These are phyloP conservation scores for Purpureocillium takamizusanense DNA, from an alignment of 2,329 filamentous ascomycete species.

Conservation along the genomic window DNA sequence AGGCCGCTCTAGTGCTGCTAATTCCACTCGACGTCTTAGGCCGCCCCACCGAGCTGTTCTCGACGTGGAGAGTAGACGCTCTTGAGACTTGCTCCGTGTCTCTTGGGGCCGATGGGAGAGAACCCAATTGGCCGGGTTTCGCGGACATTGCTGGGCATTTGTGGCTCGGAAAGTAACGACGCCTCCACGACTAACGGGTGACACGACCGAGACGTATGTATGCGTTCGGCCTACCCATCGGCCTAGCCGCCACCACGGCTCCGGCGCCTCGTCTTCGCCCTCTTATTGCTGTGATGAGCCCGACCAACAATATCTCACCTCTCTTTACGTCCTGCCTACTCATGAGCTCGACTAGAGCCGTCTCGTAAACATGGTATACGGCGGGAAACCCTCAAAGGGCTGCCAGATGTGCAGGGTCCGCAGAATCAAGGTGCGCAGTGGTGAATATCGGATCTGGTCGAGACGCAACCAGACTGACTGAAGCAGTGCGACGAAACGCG, in stretches of 20 bases:
- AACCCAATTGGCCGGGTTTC: neutral
- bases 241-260: neutral
- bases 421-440: constrained; percentile 54
- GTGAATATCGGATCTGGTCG: neutral
- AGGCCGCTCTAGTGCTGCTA: too few relatives aligned
- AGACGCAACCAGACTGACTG: too few relatives aligned
- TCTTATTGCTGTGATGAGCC: neutral
- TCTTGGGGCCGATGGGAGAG: too few relatives aligned
- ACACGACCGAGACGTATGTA: neutral
- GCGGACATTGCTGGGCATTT: neutral
- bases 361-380: constrained; percentile 45
- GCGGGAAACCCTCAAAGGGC: constrained; percentile 54
- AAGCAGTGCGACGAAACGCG: constrained; percentile 56
- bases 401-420: constrained; percentile 66
- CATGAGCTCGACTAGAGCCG: neutral
- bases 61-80: too few relatives aligned
- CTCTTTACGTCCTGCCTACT: neutral
- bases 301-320: neutral
- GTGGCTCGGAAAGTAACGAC: constrained; percentile 1
- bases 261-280: too few relatives aligned
- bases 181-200: neutral
- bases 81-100: too few relatives aligned
- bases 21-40: too few relatives aligned
- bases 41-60: neutral
- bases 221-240: constrained; percentile 6